Conservation (phyloP, 2,329 filamentous ascomycete species). For the Diaporthe eres region DNA sequence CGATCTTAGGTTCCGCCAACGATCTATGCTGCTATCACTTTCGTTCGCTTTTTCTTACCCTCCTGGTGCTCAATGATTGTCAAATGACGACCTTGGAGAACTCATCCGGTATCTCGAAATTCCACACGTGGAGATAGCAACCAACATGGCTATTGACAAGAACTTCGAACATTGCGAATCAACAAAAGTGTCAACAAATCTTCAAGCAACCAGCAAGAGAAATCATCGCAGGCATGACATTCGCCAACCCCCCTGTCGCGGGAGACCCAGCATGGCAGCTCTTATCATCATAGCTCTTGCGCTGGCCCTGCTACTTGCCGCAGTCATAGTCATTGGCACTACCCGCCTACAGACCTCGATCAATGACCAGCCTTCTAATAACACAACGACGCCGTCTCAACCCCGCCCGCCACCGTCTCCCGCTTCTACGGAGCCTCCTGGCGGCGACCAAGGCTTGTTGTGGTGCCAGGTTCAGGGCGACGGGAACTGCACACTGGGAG, state of each 20-base stretch:
- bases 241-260: background rate
- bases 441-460: background rate
- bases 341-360: background rate
- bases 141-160: background rate
- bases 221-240: fast-evolving
- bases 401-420: background rate
- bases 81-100: background rate
- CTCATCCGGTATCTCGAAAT: no score
- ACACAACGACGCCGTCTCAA: background rate
- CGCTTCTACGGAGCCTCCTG: background rate
- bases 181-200: background rate
- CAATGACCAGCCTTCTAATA: background rate
- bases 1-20: background rate
- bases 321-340: slow-evolving; percentile 3
- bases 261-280: background rate
- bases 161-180: background rate
- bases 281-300: background rate
- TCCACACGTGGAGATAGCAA: background rate
- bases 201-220: background rate
- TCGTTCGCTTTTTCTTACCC: background rate
- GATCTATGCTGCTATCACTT: no score
- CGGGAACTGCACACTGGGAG: background rate
- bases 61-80: background rate
- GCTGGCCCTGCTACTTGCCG: background rate
- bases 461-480: background rate